Percentiles rank a stretch among this genome's conserved stretches.
Evolutionary conservation across 2,329 filamentous ascomycete species (phyloP).

Genomic region (Monilinia laxa): DNA sequence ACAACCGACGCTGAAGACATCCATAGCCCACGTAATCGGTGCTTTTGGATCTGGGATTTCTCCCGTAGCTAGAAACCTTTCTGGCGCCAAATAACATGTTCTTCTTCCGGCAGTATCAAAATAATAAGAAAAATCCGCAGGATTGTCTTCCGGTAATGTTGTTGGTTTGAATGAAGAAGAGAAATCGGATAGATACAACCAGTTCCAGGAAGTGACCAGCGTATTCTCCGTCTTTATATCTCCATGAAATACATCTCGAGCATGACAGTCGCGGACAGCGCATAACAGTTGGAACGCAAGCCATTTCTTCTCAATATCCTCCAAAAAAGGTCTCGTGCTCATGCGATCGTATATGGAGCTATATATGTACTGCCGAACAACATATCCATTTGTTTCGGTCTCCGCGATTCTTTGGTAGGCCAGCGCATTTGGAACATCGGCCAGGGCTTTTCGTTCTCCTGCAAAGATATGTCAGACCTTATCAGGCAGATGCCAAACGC

Average conservation of each 20-base stretch:
- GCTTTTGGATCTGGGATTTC: conserved; percentile 63
- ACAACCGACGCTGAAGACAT: conserved; percentile 95
- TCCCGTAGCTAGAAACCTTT: conserved; percentile 77
- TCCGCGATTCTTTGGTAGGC: conserved; percentile 89
- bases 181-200: conserved; percentile 97
- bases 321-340: conserved; percentile 92
- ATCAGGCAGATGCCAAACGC: background rate
- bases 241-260: conserved; percentile 86
- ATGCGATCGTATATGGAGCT: conserved; percentile 96
- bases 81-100: conserved; percentile 93
- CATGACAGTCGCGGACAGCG: conserved; percentile 87
- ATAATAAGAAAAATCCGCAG: conserved; percentile 95
- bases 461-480: conserved; percentile 26
- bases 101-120: conserved; percentile 90
- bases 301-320: conserved; percentile 99
- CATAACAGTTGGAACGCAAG: conserved; percentile 93
- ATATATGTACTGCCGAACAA: conserved; percentile 93
- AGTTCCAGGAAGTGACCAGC: conserved; percentile 98
- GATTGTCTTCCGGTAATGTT: conserved; percentile 92
- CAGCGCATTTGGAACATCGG: conserved; percentile 86
- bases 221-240: conserved; percentile 99
- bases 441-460: conserved; percentile 78
- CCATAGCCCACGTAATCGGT: conserved; percentile 88
- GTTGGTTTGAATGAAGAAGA: conserved; percentile 94
- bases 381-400: conserved; percentile 85